Percentiles rank a stretch among this genome's conserved stretches.
These are phyloP conservation scores for Russula foetens DNA, from an alignment of 768 basidiomycete genomes.

Conservation along the genomic window DNA sequence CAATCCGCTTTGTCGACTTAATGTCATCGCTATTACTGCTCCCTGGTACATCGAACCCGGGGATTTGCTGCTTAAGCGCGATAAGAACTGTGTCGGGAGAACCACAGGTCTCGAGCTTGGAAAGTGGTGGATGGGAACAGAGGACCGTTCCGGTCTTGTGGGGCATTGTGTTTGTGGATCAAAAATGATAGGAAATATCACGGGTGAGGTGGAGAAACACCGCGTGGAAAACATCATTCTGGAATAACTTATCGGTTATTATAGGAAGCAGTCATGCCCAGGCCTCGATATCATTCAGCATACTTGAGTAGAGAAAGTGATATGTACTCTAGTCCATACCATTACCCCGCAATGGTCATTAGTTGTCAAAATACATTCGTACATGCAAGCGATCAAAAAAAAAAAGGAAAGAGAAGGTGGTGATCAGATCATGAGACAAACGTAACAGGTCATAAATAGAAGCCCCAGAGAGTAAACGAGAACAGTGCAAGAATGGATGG, in stretches of 20 bases:
- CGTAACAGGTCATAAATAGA: background rate
- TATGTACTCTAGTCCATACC: background rate
- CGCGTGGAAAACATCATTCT: too few relatives aligned
- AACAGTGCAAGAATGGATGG: constrained; percentile 10
- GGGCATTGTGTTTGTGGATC: too few relatives aligned
- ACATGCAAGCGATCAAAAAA: background rate
- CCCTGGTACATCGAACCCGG: background rate
- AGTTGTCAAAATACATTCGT: constrained; percentile 2
- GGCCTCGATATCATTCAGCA: background rate
- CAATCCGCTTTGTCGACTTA: background rate
- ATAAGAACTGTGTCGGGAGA: background rate
- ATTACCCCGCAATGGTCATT: background rate
- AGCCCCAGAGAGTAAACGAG: background rate
- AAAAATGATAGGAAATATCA: too few relatives aligned
- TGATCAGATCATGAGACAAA: constrained; percentile 3
- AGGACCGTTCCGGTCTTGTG: background rate
- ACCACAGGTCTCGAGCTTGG: background rate
- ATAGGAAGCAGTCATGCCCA: background rate
- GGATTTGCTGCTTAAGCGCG: background rate
- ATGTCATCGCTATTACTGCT: background rate
- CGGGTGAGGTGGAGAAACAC: too few relatives aligned
- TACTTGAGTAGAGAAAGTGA: background rate
- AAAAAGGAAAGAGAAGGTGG: background rate
- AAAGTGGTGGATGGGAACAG: background rate
- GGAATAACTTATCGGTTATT: too few relatives aligned